Base-by-base conservation (phyloP, 805 yeast species). In the Tetrapisispora nanseiensis region DNA sequence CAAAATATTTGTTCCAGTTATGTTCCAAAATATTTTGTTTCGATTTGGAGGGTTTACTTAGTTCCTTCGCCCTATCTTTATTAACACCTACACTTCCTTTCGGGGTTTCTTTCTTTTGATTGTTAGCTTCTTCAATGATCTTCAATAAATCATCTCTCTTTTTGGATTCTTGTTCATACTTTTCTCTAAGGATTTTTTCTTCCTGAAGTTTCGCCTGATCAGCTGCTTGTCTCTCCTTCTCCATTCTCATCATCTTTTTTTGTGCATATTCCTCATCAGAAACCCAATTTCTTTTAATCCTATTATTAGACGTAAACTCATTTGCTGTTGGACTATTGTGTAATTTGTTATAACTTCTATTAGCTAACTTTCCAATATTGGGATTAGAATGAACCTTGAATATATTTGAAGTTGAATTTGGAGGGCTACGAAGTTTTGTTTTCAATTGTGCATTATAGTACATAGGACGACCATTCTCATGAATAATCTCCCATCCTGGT, bases 1-100 rank as follows among this genome's bases (percentile, higher is more conserved):
- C 97, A 57, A 90, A 76, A 37, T 59, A 59, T 23, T 51, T 58
- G 33, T 56, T 56, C 74, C 74, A 69, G 31, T 55, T 52, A 43
- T 52, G 57, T 38, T 57, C 62, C 33, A 56, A 29, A 38, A 48
- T 40, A 23, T 45, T 49, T 3, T 40, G 38, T 21, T 45, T 49
- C 9, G 46, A 42, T 22, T 39, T 50, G 9, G 41, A 49, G 36
- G 49, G 26, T 41, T 48, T 41, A 51, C 48, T 50, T 24, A 16
- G 15, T 4, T 24, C n/a, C 48, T 50, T 16, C 26, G n/a, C 12
- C n/a, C 8, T 18, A 18, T 23, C 39, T 54, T 57, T 31, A 49
- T 55, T 39, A 53, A 51, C 29, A 54, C 61, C 29, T 47, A 44
- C 33, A 47, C 46, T 19, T 43, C 44, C 22, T 44, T 46, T 31